Evolutionary conservation across 495 filamentous ascomycete genomes (phyloP), one percentile per base, ranked within the genome.

Genomic region (Aspergillus campestris): DNA sequence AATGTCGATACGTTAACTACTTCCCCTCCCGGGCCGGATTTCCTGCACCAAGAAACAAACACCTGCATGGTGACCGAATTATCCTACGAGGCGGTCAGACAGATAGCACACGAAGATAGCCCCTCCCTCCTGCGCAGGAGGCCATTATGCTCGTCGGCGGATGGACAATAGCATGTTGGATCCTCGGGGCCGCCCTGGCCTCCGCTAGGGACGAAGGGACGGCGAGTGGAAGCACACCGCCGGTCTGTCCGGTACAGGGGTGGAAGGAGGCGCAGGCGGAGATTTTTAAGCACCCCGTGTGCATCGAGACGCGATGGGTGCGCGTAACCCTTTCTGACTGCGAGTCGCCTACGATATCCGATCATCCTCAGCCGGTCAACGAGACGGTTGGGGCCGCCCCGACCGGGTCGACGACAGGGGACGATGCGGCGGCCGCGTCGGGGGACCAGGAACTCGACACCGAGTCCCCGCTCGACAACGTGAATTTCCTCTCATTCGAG

Each of bases 401-500:
- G 11, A 44, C 44, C 29, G 39, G 40, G 3, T 39, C 29, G 7
- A 11, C 36, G 13, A 42, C 51, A 5, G 32, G 50, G 8, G 38
- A 32, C 10, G 32, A 50, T 11, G 34, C 38, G 24, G 6, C 48
- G 6, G 49, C 42, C 6, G 51, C 48, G 11, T 49, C 13, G 24
- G 27, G 53, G 28, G 64, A 67, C 9, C 52, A 53, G 9, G 77
- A 82, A 18, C 50, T 63, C 27, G 83, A 87, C 33, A 62, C 68
- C 9, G 81, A 86, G 27, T 86, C 82, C 0, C 79, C 84, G 12
- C 75, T 95, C 7, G 84, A 90, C 53, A 84, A 85, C 32, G 82
- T 81, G 28, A 82, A 87, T 29, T 97, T 98, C 58, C 83, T 98
- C 41, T 96, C 92, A 0, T 98, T 98, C 55, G 92, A 96, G 57